phyloP scores from a whole-genome alignment of 345 rosid species.

The Trapa incisa region DNA sequence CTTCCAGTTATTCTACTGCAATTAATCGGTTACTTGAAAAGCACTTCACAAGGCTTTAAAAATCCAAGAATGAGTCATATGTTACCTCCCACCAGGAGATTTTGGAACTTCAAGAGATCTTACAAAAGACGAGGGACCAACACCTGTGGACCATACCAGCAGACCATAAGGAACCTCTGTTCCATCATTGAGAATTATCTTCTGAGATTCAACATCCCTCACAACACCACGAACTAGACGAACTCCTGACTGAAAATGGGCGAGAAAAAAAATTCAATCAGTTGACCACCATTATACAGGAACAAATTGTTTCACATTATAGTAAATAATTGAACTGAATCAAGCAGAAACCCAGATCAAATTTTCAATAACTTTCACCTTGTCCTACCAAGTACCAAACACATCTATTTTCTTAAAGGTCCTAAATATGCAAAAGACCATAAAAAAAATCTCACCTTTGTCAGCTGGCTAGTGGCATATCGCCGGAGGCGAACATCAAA shows the following conservation, averaged over 20 bases:
- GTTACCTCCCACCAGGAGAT: constrained; percentile 85
- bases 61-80: not conserved
- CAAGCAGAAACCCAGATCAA: not conserved
- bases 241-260: constrained; percentile 67
- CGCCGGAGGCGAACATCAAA: constrained; percentile 85
- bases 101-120: constrained; percentile 65
- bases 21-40: not conserved
- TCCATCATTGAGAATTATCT: constrained; percentile 66
- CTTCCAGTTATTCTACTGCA: not conserved
- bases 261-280: constrained; percentile 1
- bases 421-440: not conserved
- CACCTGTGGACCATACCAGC: constrained; percentile 92
- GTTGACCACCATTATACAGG: not conserved
- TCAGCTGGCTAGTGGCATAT: constrained; percentile 86
- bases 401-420: not conserved
- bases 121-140: constrained; percentile 73
- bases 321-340: not conserved
- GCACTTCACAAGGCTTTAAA: not conserved
- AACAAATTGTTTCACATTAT: not conserved
- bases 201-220: constrained; percentile 70
- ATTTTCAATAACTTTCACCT: not conserved
- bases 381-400: not conserved
- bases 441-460: constrained; percentile 36
- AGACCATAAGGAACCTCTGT: constrained; percentile 83
- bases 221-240: constrained; percentile 76